Evolutionary conservation across 257 asterid species (phyloP).

Genomic region (Ophiorrhiza pumila): DNA sequence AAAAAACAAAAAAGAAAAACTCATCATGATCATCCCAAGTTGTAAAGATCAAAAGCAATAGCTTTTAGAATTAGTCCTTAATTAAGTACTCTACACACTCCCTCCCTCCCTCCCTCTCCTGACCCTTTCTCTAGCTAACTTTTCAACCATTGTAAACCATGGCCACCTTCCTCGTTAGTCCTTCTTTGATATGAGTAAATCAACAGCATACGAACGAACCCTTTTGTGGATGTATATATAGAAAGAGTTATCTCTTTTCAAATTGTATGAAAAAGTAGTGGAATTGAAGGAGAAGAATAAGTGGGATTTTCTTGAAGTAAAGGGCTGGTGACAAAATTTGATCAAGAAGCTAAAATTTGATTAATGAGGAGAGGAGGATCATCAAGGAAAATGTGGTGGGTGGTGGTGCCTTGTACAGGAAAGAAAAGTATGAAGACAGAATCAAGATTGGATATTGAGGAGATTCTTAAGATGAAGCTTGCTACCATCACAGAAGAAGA

Average conservation of each 20-base stretch:
- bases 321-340: neutral
- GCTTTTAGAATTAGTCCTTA: conserved; percentile 21
- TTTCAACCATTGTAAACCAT: conserved; percentile 11
- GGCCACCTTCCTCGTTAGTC: conserved; percentile 17
- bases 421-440: conserved; percentile 40
- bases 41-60: conserved; percentile 31
- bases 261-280: neutral
- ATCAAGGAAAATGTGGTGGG: conserved; percentile 43
- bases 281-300: neutral
- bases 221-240: neutral
- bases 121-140: conserved; percentile 10
- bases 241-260: too few relatives aligned
- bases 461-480: conserved; percentile 73
- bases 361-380: conserved; percentile 23
- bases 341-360: neutral
- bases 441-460: conserved; percentile 52
- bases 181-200: conserved; percentile 17
- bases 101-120: neutral
- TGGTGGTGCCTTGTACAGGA: conserved; percentile 33
- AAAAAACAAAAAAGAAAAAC: conserved; percentile 4
- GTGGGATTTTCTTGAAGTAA: neutral
- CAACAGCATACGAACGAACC: neutral
- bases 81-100: conserved; percentile 3
- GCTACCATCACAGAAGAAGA: conserved; percentile 59
- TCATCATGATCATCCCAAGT: conserved; percentile 31